Conservation (phyloP, 1,284 basidiomycete genomes). For the Tetrapyrgos nigripes region DNA sequence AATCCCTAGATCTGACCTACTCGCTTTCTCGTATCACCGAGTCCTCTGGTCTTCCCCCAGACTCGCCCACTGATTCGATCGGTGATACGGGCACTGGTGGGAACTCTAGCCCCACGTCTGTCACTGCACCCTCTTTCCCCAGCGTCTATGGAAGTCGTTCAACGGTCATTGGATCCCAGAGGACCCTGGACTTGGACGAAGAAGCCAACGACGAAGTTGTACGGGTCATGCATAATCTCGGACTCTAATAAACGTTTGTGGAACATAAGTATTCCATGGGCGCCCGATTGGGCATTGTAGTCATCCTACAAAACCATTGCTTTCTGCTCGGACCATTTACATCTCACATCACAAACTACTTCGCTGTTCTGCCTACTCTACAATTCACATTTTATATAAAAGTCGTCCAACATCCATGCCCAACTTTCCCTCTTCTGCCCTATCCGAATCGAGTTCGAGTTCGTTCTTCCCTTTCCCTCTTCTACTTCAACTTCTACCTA, state of each 20-base stretch:
- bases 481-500: not conserved
- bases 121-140: conserved; percentile 79
- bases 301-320: not conserved
- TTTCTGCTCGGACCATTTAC: not conserved
- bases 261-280: conserved; percentile 8
- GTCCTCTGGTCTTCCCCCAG: conserved; percentile 65
- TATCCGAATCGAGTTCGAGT: too few relatives aligned
- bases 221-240: conserved; percentile 79
- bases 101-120: conserved; percentile 76
- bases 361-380: too few relatives aligned
- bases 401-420: not conserved
- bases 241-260: conserved; percentile 52
- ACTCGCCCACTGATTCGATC: conserved; percentile 79
- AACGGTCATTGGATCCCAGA: conserved; percentile 53
- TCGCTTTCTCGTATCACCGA: conserved; percentile 81
- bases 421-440: not conserved
- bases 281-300: not conserved
- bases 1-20: conserved; percentile 81
- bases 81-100: conserved; percentile 61
- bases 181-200: conserved; percentile 46
- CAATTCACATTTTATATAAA: not conserved
- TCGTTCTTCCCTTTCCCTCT: not conserved
- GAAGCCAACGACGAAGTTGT: conserved; percentile 71
- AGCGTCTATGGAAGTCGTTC: conserved; percentile 74
- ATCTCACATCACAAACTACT: not conserved